Base-by-base conservation (phyloP, 768 basidiomycete species). In the Calocera viscosa region DNA sequence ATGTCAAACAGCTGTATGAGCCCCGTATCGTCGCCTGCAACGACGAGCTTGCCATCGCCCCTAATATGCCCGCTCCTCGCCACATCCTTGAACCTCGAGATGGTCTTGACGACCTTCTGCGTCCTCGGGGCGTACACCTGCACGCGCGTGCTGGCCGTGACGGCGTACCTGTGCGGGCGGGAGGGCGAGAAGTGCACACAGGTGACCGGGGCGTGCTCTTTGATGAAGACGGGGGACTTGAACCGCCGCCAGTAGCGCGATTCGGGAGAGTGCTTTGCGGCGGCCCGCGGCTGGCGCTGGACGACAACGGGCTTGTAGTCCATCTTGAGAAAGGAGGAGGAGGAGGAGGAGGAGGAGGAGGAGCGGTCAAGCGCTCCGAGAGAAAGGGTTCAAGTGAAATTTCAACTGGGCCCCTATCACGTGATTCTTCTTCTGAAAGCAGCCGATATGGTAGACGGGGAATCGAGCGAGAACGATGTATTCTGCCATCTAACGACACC, bases 81-180 rank as follows among this genome's bases (percentile, higher is more conserved):
- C 38, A 94, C 88, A 73, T 98, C 96, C 76, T 96, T 97, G 80
- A 99, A 99, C 40, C 96, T 82, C 32, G 94, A 89, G 67, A 99
- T 92, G 1, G 91, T 95, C 81, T 98, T 98, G 17, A 87, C 90
- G 66, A 97, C 86, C 76, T 94, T 94, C 77, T 97, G 94, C 1
- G 95, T 98, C 65, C 92, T 87, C 16, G 94, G 93, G 1, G 93
- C 91, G 77, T 97, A 97, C 73, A 98, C 89, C 77, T 98, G 91
- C 0, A 99, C 86, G 70, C 94, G 82, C 0, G 94, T 90, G 0
- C 92, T 93, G 1, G 94, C 90, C 30, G 94, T 96, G 66, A 98
- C 94, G 28, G 94, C 95, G 80, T 94, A 97, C 73, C 89, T 82
- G 75, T 99, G 93, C 2, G 95, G 95, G 75, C 85, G 87, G 30